Conservation (phyloP, 2,329 filamentous ascomycete genomes). For the Phialocephala sp. region DNA sequence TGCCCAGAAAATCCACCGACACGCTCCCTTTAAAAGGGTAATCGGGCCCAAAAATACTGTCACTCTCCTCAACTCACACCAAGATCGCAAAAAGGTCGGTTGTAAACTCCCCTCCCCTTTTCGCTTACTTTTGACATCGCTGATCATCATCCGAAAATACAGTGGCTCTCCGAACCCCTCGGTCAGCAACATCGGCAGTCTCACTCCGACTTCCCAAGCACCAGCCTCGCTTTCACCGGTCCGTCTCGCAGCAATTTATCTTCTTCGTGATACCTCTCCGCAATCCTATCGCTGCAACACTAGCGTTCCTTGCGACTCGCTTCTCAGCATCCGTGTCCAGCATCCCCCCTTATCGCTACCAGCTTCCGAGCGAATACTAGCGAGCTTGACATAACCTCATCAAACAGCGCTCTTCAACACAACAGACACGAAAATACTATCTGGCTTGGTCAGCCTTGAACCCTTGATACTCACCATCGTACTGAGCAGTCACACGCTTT, state of each 20-base stretch:
- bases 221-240: neutral
- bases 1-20: slow-evolving; percentile 1
- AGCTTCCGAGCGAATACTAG: slow-evolving; percentile 9
- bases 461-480: neutral
- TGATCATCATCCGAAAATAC: neutral
- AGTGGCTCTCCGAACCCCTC: slow-evolving; percentile 2
- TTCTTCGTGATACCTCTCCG: neutral
- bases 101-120: neutral
- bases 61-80: neutral
- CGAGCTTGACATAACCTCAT: neutral
- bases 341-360: neutral
- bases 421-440: neutral
- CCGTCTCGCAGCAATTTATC: neutral
- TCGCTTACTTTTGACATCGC: neutral
- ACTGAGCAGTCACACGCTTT: neutral
- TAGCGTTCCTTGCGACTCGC: slow-evolving; percentile 1
- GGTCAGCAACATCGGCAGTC: neutral
- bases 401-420: neutral
- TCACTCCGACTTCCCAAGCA: neutral
- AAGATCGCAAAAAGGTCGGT: neutral
- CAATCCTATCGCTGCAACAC: neutral
- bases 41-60: slow-evolving; percentile 1
- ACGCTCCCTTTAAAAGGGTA: neutral
- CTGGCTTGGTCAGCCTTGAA: slow-evolving; percentile 10
- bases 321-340: neutral